Evolutionary conservation across 768 basidiomycete genomes (phyloP).

Genomic region (Leccinum variicolor): DNA sequence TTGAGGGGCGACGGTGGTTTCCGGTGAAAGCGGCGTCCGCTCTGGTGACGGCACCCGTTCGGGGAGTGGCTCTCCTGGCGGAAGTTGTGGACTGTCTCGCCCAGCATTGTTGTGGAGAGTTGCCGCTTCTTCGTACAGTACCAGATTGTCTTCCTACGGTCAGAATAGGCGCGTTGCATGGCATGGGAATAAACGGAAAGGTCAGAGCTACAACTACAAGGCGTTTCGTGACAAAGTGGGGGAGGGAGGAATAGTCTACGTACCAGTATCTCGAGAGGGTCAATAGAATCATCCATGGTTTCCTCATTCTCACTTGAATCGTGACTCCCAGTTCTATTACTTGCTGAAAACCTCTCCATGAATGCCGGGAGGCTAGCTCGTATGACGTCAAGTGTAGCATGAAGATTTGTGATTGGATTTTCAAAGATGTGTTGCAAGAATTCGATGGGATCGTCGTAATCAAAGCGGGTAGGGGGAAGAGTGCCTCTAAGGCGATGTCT

Average conservation of each 20-base stretch:
- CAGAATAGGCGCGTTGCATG: slow-evolving; percentile 1
- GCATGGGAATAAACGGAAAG: slow-evolving; percentile 19
- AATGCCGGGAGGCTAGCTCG: slow-evolving; percentile 31
- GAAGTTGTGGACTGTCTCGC: slow-evolving; percentile 1
- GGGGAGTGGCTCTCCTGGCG: slow-evolving; percentile 1
- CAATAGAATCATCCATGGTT: slow-evolving; percentile 2
- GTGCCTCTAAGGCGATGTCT: slow-evolving; percentile 20
- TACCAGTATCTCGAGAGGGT: slow-evolving; percentile 24
- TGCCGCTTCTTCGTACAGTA: slow-evolving; percentile 3
- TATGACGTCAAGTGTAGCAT: slow-evolving; percentile 38
- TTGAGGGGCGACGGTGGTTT: slow-evolving; percentile 4
- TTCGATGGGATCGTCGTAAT: slow-evolving; percentile 34
- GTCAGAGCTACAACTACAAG: slow-evolving; percentile 32
- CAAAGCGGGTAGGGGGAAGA: slow-evolving; percentile 26
- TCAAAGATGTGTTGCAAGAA: slow-evolving; percentile 50
- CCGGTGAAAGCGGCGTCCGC: slow-evolving; percentile 5
- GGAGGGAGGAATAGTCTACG: slow-evolving; percentile 16
- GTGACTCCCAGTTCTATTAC: slow-evolving; percentile 17
- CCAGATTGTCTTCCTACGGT: slow-evolving; percentile 16
- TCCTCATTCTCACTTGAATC: slow-evolving; percentile 35
- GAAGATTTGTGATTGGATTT: slow-evolving; percentile 40
- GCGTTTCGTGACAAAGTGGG: slow-evolving; percentile 24
- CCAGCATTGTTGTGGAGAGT: not conserved
- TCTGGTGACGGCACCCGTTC: not conserved
- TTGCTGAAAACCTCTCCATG: slow-evolving; percentile 20